phyloP scores from a whole-genome alignment of 345 rosid species.

The Durio zibethinus region DNA sequence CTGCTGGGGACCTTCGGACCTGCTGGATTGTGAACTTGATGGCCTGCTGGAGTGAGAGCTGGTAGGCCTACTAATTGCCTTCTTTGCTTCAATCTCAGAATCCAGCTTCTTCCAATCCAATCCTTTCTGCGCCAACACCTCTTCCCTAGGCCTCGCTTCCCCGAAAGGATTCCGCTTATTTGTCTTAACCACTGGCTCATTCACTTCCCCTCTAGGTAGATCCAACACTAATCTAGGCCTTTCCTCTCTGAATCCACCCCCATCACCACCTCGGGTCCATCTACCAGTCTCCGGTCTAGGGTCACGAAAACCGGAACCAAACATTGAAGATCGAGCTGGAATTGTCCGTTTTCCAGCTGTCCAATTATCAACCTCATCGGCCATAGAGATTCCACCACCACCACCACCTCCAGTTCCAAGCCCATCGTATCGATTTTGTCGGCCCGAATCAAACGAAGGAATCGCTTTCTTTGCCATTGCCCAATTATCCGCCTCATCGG shows the following conservation, averaged over 20 bases:
- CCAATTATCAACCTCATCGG: constrained; percentile 88
- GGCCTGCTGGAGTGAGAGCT: constrained; percentile 94
- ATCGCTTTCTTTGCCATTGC: constrained; percentile 57
- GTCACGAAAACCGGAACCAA: constrained; percentile 62
- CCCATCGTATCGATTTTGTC: constrained; percentile 56
- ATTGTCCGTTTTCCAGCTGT: constrained; percentile 51
- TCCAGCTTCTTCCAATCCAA: constrained; percentile 91
- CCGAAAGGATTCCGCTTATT: constrained; percentile 83
- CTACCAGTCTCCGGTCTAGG: constrained; percentile 59
- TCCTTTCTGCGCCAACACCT: constrained; percentile 89
- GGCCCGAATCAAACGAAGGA: constrained; percentile 52
- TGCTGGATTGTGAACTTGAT: constrained; percentile 75
- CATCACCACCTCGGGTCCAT: constrained; percentile 57
- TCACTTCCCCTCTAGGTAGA: constrained; percentile 53
- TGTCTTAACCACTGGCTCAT: constrained; percentile 46
- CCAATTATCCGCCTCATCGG: constrained; percentile 93
- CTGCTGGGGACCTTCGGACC: constrained; percentile 69
- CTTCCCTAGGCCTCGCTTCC: constrained; percentile 87
- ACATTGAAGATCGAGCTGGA: constrained; percentile 51
- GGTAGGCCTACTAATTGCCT: constrained; percentile 69
- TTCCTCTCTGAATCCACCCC: constrained; percentile 46
- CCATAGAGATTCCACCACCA: constrained; percentile 68
- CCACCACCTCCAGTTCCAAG: constrained; percentile 39
- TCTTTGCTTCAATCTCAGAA: constrained; percentile 71
- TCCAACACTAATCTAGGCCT: constrained; percentile 67